Base-by-base conservation (phyloP, 73 alveolate species). In the Paramecium tetraurelia region DNA sequence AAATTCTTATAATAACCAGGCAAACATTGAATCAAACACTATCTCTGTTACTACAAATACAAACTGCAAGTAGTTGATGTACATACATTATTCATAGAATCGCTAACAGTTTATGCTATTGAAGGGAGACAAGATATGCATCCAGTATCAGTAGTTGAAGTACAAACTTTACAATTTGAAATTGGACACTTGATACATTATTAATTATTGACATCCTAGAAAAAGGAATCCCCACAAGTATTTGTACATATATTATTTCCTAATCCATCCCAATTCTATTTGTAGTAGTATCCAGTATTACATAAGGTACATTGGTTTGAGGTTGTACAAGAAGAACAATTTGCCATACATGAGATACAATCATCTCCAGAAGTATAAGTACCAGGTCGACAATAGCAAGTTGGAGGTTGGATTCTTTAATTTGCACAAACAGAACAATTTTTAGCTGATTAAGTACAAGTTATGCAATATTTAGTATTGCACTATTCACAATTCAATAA, bases 241-340 rank as follows among this genome's bases (percentile, higher is more conserved):
- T 27, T 53, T 53, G 69, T 53, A 53, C 69, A 53, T 4, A 53
- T 53, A 53, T 53, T 53, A 53, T 53, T 53, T 18, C 69, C 69
- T 53, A 18, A 68, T 31, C 40, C 84, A 68, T 33, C 40, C 46
- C 46, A 33, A 68, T 68, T 68, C 12, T 31, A 31, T 33, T 68
- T 68, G 27, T 68, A 68, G 27, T 68, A 68, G 84, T 4, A 68
- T 68, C 84, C 84, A 68, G 40, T 68, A 68, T 68, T 68, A 9
- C 84, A 68, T 68, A 31, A 68, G 27, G 84, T 68, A 68, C 84
- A 68, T 68, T 68, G 27, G 27, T 68, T 68, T 2, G 84, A 27
- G 5, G 50, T 33, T 27, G 84, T 75, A 36, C 87, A 75, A 33
- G 38, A 21, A 14, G 87, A 75, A 75, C 87, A 75, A 75, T 75